Base-by-base conservation (phyloP, 2,329 filamentous ascomycete species). In the Zasmidium angulare region DNA sequence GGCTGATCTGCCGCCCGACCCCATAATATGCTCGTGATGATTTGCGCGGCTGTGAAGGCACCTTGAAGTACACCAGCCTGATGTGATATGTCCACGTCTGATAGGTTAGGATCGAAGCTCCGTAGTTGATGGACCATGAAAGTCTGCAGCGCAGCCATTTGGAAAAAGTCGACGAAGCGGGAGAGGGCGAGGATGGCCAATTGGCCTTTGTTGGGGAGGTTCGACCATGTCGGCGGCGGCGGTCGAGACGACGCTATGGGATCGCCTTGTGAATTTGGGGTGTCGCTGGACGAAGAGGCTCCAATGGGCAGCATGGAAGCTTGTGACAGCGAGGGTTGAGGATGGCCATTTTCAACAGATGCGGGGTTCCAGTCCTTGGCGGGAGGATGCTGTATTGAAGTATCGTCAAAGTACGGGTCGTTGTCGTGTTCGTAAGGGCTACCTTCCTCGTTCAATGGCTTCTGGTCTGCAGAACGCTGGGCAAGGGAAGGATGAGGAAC, bases 21-120 rank as follows among this genome's bases (percentile, higher is more conserved):
- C 76, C 76, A 78, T 29, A 77, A 60, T 31, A 78, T 72, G 47
- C 74, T 75, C 23, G 75, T 77, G 55, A 78, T 61, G 55, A 77
- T 77, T 59, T 78, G 76, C 4, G 76, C 73, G 7, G 74, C 74
- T 2, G 76, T 78, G 66, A 78, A 78, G 19, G 74, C 69, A 31
- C 75, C 76, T 58, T 76, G 74, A 17, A 78, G 62, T 51, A 77
- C 69, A 52, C 76, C 76, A 3, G 75, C 74, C 59, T 78, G 76
- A 62, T 77, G 74, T 23, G 76, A 75, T 46, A 78, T 76, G 50
- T 77, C 73, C 22, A 79, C 72, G 56, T 84, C 80, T 17, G 81
- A 78, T 14, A 83, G 72, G 11, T 67, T 63, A 10, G 69, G 68
- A 53, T 78, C 72, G 63, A 77, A 78, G 56, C 73, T 75, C 63